Base-by-base conservation (phyloP, 768 basidiomycete genomes). In the Daedaleopsis sinensis region DNA sequence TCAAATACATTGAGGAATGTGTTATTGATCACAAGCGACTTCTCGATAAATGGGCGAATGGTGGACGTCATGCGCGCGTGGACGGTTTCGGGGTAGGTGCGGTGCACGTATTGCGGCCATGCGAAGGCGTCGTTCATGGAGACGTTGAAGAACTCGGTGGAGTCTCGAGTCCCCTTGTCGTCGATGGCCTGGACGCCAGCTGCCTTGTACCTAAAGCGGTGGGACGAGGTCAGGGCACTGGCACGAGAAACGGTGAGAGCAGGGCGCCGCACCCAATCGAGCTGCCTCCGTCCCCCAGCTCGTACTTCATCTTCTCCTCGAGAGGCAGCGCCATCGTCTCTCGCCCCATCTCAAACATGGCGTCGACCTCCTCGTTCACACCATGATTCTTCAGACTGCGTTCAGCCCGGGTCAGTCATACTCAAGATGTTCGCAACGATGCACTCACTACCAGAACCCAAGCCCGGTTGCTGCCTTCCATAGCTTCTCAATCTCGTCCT, bases 391-490 rank as follows among this genome's bases (percentile, higher is more conserved):
- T 55, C 10, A 55, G 27, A 27, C 54, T 55, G 32, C n/a, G n/a
- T n/a, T n/a, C n/a, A 21, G 18, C 23, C 39, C 2, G 24, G 5
- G 13, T 32, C 27, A 32, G 27, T 32, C 27, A 7, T 32, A 7
- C 7, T 32, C 7, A 7, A 7, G 27, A 32, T 32, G 27, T 7
- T 3, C 4, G 27, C 7, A 7, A 32, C 27, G 27, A 32, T 7
- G 27, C 4, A 32, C 80, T 63, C 65, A 82, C 79, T 83, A 84
- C 79, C 82, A 84, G 68, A 84, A 84, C 0, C 83, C 83, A 6
- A 83, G 72, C n/a, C 73, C 71, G 0, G 78, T 81, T 19, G 80
- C 80, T 0, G 82, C 82, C n/a, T 78, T 68, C 78, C 79, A 83
- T 15, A 84, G 73, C 55, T 66, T 74, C 12, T 79, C 73, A 4